Base-by-base conservation (phyloP, 768 basidiomycete genomes). In the Trametes elegans region DNA sequence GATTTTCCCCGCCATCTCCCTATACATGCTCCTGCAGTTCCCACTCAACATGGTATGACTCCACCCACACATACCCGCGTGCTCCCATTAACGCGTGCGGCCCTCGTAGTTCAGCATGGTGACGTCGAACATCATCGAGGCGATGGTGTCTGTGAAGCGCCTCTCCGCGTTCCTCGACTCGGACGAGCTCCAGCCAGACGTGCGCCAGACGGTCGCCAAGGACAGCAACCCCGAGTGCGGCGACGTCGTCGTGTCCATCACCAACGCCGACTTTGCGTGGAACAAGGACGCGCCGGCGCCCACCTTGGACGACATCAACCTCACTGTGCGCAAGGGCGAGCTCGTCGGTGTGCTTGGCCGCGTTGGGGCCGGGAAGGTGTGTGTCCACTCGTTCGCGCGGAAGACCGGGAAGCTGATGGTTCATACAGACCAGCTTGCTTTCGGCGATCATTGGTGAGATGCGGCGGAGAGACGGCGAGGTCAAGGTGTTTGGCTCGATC, bases 1-100 rank as follows among this genome's bases (percentile, higher is more conserved):
- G 46, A 95, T 98, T 59, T 98, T 98, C 79, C 96, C 96, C n/a
- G 85, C 91, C 0, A 93, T 98, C 58, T 87, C 91, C 0, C 72
- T 95, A 27, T 95, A 93, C 73, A 86, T 90, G 83, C 75, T 96
- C 0, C 74, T 96, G 27, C 84, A 87, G 53, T 94, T 94, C 71
- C 93, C 93, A 1, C 74, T 95, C 21, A 88, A 82, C 2, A 89
- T 92, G 88, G 87, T 88, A 66, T 34, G 75, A 66, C 5, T 10
- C 19, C 34, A 36, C 13, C 3, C 16, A 7, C 14, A 48, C 34
- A 16, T 59, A 18, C 31, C 7, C 50, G 11, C 36, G 36, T 43
- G 34, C 49, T 7, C 28, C 60, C 3, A 26, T 31, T 41, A 41
- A 44, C 31, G n/a, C 16, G 59, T 27, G 2, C 32, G 29, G 11